phyloP scores from a whole-genome alignment of 148 eudicot species.

The Persicaria tinctoria region DNA sequence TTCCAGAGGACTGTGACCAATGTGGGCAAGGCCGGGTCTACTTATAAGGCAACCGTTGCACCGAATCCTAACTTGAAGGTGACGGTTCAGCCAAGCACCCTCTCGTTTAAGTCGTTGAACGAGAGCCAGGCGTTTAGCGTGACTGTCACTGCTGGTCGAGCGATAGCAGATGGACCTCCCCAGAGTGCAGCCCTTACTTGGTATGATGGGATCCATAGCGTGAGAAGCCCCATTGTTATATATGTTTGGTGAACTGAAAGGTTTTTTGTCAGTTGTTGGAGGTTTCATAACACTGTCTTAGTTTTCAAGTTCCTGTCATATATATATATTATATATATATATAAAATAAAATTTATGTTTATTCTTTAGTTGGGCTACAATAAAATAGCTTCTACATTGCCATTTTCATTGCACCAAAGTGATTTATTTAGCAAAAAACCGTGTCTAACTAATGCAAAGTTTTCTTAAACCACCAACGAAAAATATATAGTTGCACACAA shows the following conservation, averaged over 20 bases:
- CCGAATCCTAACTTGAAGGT: conserved; percentile 4
- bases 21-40: conserved; percentile 14
- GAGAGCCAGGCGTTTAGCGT: conserved; percentile 31
- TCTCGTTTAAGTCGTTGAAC: conserved; percentile 26
- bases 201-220: conserved; percentile 44
- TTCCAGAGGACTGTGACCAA: conserved; percentile 52
- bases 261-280: background rate
- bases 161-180: background rate
- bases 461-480: too few relatives aligned
- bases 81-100: conserved; percentile 27
- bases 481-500: too few relatives aligned
- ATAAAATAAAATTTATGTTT: background rate
- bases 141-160: conserved; percentile 16
- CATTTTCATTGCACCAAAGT: too few relatives aligned
- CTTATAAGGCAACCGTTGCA: conserved; percentile 27
- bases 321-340: background rate
- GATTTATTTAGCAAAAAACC: too few relatives aligned
- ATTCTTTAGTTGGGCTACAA: background rate
- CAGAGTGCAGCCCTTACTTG: conserved; percentile 33
- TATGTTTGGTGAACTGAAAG: background rate
- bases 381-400: too few relatives aligned
- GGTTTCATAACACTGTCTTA: background rate
- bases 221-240: conserved; percentile 48
- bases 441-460: too few relatives aligned
- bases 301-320: background rate